Evolutionary conservation across 345 rosid species (phyloP), one percentile per base, ranked within the genome.

Genomic region (Litchi chinensis): DNA sequence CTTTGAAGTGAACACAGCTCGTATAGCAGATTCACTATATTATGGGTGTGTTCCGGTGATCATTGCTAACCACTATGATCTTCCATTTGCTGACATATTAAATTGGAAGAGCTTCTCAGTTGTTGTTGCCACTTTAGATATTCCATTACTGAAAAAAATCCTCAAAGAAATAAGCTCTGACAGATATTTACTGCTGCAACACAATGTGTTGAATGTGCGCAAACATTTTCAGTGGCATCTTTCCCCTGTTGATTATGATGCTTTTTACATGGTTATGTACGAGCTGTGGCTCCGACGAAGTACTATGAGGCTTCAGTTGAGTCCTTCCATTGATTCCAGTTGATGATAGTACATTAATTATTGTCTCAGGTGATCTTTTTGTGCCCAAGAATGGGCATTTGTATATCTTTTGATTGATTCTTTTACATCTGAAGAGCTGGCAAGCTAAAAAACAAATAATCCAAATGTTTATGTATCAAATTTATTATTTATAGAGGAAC

Each of bases 1-100:
- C 59, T 90, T 87, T 65, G 91, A 90, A 86, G 90, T 88, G 19
- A 88, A 90, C 76, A 88, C 90, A 19, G 93, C 93, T 46, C 87
- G 91, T 10, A 84, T 88, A 67, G 89, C 85, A n/a, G 91, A 88
- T 78, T 81, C 91, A 0, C 76, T 88, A 46, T 84, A 86, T 81
- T 86, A 86, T 26, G 91, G 91, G 3, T 88, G 91, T 50, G 81
- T 88, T 56, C 89, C 89, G 5, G 88, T 84, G 21, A 83, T 88
- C 73, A 86, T 88, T 32, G 91, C 89, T 69, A 88, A 88, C 78
- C 87, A 88, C 79, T 88, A 88, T 28, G 89, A 88, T 69, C 88
- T 86, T 62, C 91, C 89, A 26, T 88, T 86, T 44, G 41, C 83
- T 9, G 89, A 88, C 82, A 69, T 86, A 76, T 79, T 88, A 63